Evolutionary conservation across 176 grass and related monocot genomes (phyloP), one percentile per base, ranked within the genome.

Genomic region (Triticum timopheevii): DNA sequence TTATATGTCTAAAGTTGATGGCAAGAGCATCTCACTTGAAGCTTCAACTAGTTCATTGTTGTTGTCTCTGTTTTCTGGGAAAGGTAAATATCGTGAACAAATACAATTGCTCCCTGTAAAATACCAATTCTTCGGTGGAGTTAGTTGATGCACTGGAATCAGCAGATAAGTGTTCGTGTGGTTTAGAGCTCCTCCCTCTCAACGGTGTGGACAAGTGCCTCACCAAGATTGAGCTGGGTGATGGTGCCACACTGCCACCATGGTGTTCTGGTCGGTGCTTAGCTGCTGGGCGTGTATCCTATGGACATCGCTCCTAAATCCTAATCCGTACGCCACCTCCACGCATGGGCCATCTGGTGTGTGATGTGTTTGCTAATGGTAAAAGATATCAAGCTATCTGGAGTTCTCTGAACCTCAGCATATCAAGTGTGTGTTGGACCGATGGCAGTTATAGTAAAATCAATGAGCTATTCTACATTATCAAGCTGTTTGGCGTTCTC

Each of bases 1-100:
- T 36, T 69, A 69, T 36, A 36, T 69, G 67, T 69, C 67, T 69
- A 69, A 69, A 69, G 67, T 69, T 42, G 70, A 73, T 73, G 70
- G 70, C 1, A 23, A 73, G n/a, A 7, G 22, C 70, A 45, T 73
- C 70, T 45, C 70, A 73, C 39, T 73, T 45, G 71, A 74, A 28
- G 71, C 71, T 74, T 47, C 71, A 74, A 74, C 71, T 47, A 27
- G 39, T 27, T 74, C 71, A 39, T 73, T 73, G 39, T 13, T 74
- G 40, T 16, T 49, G 67, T 69, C 40, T 47, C 71, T 74, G 39
- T 74, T 74, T 74, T 74, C 71, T 27, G 13, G 40, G 40, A 74
- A 49, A 47, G 71, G 71, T 1, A 47, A 27, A 17, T 74, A 47
- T 47, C 40, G 13, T 6, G 71, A 74, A 74, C 71, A 74, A 25